These are phyloP conservation scores for Apiospora sp. DNA, from an alignment of 2,329 filamentous ascomycete species.

Conservation along the genomic window DNA sequence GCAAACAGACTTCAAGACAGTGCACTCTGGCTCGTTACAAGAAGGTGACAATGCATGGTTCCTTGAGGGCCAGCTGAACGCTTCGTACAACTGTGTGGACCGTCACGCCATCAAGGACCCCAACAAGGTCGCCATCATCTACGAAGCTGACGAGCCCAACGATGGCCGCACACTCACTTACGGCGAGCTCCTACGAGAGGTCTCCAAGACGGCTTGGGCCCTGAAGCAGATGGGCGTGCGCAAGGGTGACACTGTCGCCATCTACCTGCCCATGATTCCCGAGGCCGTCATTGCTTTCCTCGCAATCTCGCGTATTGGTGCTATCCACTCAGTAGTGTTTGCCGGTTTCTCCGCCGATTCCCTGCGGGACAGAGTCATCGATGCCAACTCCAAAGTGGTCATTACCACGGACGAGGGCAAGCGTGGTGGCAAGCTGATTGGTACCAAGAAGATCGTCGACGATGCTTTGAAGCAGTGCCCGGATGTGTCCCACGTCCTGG, in stretches of 20 bases:
- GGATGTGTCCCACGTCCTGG: slow-evolving; percentile 82
- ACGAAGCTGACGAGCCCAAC: slow-evolving; percentile 91
- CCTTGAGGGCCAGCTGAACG: slow-evolving; percentile 90
- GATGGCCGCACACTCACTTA: slow-evolving; percentile 94
- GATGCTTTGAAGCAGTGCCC: slow-evolving; percentile 97
- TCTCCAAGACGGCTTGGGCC: slow-evolving; percentile 85
- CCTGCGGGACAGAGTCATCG: slow-evolving; percentile 90
- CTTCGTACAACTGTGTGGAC: slow-evolving; percentile 97
- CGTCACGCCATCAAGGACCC: slow-evolving; percentile 96
- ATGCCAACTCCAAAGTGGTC: slow-evolving; percentile 89
- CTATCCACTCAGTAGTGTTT: slow-evolving; percentile 96
- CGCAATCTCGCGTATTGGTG: slow-evolving; percentile 90
- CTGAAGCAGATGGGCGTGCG: slow-evolving; percentile 95
- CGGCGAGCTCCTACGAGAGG: slow-evolving; percentile 89
- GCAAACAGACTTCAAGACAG: slow-evolving; percentile 91
- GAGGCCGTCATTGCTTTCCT: slow-evolving; percentile 92
- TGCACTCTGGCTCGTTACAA: slow-evolving; percentile 76
- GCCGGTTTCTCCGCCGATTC: slow-evolving; percentile 98
- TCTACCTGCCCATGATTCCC: slow-evolving; percentile 99
- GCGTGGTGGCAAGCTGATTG: slow-evolving; percentile 95
- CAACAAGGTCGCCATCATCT: slow-evolving; percentile 94
- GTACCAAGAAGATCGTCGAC: slow-evolving; percentile 99
- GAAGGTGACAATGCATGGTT: slow-evolving; percentile 95
- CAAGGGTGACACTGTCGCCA: slow-evolving; percentile 96
- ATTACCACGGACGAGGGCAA: slow-evolving; percentile 98